These are phyloP conservation scores for Fusarium brachygibbosum DNA, from an alignment of 2,329 filamentous ascomycete species.

Conservation along the genomic window DNA sequence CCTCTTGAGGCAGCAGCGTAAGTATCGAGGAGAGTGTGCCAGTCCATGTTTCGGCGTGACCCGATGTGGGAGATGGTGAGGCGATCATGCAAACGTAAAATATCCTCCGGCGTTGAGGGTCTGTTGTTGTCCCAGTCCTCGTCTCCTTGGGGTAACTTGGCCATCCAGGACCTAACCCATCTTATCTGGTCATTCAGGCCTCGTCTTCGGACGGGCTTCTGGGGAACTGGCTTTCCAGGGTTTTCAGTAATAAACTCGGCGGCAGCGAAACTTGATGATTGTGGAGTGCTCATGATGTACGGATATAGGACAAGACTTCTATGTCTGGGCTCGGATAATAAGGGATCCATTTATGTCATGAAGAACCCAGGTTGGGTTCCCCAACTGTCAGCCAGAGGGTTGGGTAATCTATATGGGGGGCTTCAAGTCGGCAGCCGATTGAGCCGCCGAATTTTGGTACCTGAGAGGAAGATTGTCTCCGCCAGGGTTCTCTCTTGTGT, in stretches of 20 bases:
- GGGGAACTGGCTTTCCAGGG: constrained; percentile 43
- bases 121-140: constrained; percentile 48
- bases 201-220: constrained; percentile 44
- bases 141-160: constrained; percentile 47
- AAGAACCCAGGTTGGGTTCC: constrained; percentile 31
- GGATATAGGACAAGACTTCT: constrained; percentile 25
- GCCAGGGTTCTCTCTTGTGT: constrained; percentile 30
- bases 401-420: constrained; percentile 41
- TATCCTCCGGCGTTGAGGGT: constrained; percentile 43
- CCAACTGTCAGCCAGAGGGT: constrained; percentile 32
- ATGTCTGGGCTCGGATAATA: constrained; percentile 28
- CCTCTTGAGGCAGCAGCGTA: constrained; percentile 43
- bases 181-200: constrained; percentile 46
- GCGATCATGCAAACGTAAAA: constrained; percentile 37
- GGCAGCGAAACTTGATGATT: constrained; percentile 38
- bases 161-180: constrained; percentile 48
- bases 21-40: constrained; percentile 43
- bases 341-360: constrained; percentile 33
- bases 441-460: constrained; percentile 41
- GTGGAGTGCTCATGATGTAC: constrained; percentile 40
- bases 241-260: constrained; percentile 47
- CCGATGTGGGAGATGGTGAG: constrained; percentile 41
- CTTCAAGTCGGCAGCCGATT: constrained; percentile 40
- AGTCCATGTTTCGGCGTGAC: constrained; percentile 44
- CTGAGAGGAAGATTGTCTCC: constrained; percentile 40